phyloP scores from a whole-genome alignment of 1,139 yeast genomes.

The Yamadazyma pseudoaaseri region DNA sequence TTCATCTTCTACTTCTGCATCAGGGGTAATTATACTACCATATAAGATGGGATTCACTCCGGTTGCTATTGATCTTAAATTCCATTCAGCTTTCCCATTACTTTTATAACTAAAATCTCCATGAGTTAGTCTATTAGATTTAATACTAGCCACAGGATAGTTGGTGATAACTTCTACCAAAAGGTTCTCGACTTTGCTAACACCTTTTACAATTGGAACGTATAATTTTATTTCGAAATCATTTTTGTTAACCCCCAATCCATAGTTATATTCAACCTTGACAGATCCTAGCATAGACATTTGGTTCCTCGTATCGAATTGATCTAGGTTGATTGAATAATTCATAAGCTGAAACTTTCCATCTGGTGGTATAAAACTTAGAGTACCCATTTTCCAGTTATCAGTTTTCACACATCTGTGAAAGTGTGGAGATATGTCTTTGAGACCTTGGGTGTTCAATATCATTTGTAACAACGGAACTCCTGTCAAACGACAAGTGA shows the following conservation, averaged over 20 bases:
- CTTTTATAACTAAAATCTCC: constrained; percentile 67
- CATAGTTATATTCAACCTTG: constrained; percentile 57
- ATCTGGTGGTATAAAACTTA: constrained; percentile 86
- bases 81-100: constrained; percentile 68
- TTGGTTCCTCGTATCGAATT: constrained; percentile 16
- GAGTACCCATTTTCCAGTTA: constrained; percentile 43
- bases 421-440: constrained; percentile 49
- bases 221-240: constrained; percentile 76
- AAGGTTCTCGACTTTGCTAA: constrained; percentile 58
- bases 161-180: constrained; percentile 40
- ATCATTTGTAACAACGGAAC: constrained; percentile 66
- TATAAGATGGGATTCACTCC: constrained; percentile 72
- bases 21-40: constrained; percentile 40
- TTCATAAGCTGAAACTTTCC: constrained; percentile 66
- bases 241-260: constrained; percentile 58
- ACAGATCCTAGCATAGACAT: constrained; percentile 50
- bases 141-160: constrained; percentile 28
- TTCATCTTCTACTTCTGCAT: constrained; percentile 8
- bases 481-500: constrained; percentile 72
- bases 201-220: constrained; percentile 48
- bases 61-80: constrained; percentile 54
- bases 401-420: constrained; percentile 58
- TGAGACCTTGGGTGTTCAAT: constrained; percentile 41
- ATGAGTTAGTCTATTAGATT: constrained; percentile 59
- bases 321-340: constrained; percentile 57